Percentiles rank a stretch among this genome's conserved stretches.
These are phyloP conservation scores for Candida ortonii DNA, from an alignment of 805 yeast genomes.

Conservation along the genomic window DNA sequence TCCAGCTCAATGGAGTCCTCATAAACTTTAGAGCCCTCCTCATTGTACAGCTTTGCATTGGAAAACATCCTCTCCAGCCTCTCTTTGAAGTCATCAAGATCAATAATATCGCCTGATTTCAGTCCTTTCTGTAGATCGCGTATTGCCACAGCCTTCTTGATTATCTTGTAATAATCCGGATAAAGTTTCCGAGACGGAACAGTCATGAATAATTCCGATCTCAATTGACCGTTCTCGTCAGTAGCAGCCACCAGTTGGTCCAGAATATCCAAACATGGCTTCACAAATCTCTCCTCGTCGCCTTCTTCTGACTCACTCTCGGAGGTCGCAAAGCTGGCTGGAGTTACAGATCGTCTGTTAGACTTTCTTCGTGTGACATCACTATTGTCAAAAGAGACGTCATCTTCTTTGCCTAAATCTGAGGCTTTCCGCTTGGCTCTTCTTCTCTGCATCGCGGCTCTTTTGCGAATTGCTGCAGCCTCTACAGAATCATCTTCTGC, in stretches of 20 bases:
- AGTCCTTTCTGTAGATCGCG: slow-evolving; percentile 51
- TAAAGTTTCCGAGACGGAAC: slow-evolving; percentile 76
- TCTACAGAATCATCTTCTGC: slow-evolving; percentile 64
- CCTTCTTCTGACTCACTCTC: slow-evolving; percentile 10
- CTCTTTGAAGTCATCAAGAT: slow-evolving; percentile 45
- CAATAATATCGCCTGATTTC: slow-evolving; percentile 33
- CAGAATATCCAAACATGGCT: slow-evolving; percentile 35
- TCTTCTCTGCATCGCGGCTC: slow-evolving; percentile 40
- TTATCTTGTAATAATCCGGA: slow-evolving; percentile 79
- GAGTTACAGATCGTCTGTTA: slow-evolving; percentile 5
- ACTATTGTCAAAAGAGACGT: slow-evolving; percentile 9
- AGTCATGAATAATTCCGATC: slow-evolving; percentile 57
- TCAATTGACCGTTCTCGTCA: slow-evolving; percentile 46
- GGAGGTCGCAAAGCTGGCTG: slow-evolving; percentile 3
- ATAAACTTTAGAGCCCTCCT: slow-evolving; percentile 63
- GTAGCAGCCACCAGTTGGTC: slow-evolving; percentile 40
- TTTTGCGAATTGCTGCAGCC: slow-evolving; percentile 54
- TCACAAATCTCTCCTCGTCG: slow-evolving; percentile 18
- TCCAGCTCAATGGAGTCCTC: slow-evolving; percentile 54
- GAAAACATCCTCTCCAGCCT: slow-evolving; percentile 55
- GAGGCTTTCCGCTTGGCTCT: slow-evolving; percentile 31
- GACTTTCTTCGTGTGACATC: slow-evolving; percentile 1
- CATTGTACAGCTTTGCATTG: slow-evolving; percentile 70
- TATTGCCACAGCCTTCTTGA: slow-evolving; percentile 59
- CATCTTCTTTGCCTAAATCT: slow-evolving; percentile 17